Conservation (phyloP, 495 filamentous ascomycete genomes). For the Xeromyces bisporus region DNA sequence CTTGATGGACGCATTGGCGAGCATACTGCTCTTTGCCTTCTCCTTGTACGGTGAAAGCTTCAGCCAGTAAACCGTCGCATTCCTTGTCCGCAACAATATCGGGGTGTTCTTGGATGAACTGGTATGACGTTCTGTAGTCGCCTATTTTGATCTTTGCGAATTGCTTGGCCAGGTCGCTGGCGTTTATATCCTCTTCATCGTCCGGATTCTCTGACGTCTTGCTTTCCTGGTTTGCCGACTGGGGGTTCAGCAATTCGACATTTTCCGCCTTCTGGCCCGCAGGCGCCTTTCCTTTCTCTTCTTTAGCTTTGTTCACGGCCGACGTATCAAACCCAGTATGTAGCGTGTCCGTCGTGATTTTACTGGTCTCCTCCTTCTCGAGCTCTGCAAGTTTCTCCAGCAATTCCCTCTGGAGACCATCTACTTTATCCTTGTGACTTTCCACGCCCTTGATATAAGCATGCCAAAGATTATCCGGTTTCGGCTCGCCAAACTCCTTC, state of each 20-base stretch:
- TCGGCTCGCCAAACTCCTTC: constrained; percentile 60
- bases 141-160: constrained; percentile 65
- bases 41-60: constrained; percentile 77
- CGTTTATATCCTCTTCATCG: constrained; percentile 56
- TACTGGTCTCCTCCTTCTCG: constrained; percentile 70
- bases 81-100: constrained; percentile 69
- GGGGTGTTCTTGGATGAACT: constrained; percentile 61
- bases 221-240: constrained; percentile 23
- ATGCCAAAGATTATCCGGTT: constrained; percentile 42
- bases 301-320: constrained; percentile 47
- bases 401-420: constrained; percentile 59
- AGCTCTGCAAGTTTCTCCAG: constrained; percentile 54
- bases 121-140: constrained; percentile 53
- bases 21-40: constrained; percentile 59
- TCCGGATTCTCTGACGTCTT: constrained; percentile 39
- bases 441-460: constrained; percentile 61
- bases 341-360: constrained; percentile 86
- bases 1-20: constrained; percentile 86
- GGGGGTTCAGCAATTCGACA: constrained; percentile 73
- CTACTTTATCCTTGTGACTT: constrained; percentile 59
- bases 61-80: constrained; percentile 75
- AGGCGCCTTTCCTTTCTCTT: constrained; percentile 24
- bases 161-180: constrained; percentile 53
- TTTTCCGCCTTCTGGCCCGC: constrained; percentile 15
- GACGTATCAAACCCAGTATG: constrained; percentile 88